Evolutionary conservation across 805 yeast genomes (phyloP).

Genomic region (Scheffersomyces stipitis): DNA sequence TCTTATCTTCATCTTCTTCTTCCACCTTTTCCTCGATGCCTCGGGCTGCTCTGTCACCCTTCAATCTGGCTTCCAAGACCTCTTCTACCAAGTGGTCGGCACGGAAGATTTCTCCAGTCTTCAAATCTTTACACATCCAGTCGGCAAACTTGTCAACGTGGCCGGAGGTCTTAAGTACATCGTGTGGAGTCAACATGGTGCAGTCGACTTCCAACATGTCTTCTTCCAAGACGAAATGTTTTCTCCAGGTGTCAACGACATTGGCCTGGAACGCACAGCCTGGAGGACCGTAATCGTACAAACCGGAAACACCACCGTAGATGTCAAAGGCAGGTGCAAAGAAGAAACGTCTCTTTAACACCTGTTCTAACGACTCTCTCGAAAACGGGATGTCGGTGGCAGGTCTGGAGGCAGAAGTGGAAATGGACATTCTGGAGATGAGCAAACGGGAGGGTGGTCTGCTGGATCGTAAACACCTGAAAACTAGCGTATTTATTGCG

Average conservation of each 20-base stretch:
- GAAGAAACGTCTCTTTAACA: slow-evolving; percentile 92
- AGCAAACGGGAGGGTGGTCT: neutral
- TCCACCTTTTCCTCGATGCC: slow-evolving; percentile 60
- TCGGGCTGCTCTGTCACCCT: slow-evolving; percentile 96
- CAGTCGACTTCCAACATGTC: slow-evolving; percentile 99
- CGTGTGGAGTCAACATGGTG: slow-evolving; percentile 96
- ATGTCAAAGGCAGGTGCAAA: slow-evolving; percentile 97
- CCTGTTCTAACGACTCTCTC: slow-evolving; percentile 87
- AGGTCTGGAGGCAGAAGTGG: slow-evolving; percentile 19
- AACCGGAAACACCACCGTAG: slow-evolving; percentile 97
- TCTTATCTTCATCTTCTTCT: slow-evolving; percentile 63
- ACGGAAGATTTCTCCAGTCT: slow-evolving; percentile 97
- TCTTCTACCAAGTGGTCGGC: slow-evolving; percentile 98
- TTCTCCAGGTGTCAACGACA: slow-evolving; percentile 93
- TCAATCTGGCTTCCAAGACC: slow-evolving; percentile 91
- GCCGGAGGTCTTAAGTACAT: slow-evolving; percentile 97
- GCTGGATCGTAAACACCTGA: neutral
- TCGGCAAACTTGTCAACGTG: slow-evolving; percentile 99
- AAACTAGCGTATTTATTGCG: neutral
- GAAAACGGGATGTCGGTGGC: slow-evolving; percentile 62
- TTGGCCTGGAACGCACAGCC: slow-evolving; percentile 98
- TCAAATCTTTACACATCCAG: slow-evolving; percentile 97
- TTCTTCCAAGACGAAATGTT: slow-evolving; percentile 95
- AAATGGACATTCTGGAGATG: slow-evolving; percentile 24
- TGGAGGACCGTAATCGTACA: slow-evolving; percentile 99